A percentile compares a stretch with the other conserved stretches of the same genome.
These are phyloP conservation scores for Akanthomyces dipterigenus DNA, from an alignment of 2,329 filamentous ascomycete genomes.

Conservation along the genomic window DNA sequence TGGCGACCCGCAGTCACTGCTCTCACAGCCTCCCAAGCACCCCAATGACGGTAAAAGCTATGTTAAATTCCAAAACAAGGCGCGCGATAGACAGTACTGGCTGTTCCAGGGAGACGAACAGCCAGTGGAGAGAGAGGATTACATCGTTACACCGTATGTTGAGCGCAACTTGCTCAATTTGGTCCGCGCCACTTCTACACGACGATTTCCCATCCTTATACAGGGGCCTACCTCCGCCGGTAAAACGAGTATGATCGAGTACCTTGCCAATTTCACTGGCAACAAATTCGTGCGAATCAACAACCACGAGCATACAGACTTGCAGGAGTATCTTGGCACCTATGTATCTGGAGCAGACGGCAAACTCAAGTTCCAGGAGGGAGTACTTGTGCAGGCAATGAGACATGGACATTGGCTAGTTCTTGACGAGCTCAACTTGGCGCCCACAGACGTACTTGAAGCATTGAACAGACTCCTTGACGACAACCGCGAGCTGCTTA, in stretches of 20 bases:
- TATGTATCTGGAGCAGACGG: slow-evolving; percentile 85
- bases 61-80: slow-evolving; percentile 66
- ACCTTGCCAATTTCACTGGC: slow-evolving; percentile 90
- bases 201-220: slow-evolving; percentile 86
- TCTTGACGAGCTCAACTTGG: slow-evolving; percentile 92
- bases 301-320: slow-evolving; percentile 97
- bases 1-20: slow-evolving; percentile 59
- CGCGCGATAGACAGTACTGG: slow-evolving; percentile 73
- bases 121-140: slow-evolving; percentile 68
- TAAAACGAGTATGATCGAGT: slow-evolving; percentile 99
- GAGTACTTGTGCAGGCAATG: slow-evolving; percentile 85
- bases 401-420: slow-evolving; percentile 96
- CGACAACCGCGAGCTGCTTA: slow-evolving; percentile 90
- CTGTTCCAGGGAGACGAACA: slow-evolving; percentile 66
- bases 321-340: slow-evolving; percentile 95
- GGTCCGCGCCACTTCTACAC: slow-evolving; percentile 85
- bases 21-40: slow-evolving; percentile 70
- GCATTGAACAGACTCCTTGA: slow-evolving; percentile 92
- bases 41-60: slow-evolving; percentile 72
- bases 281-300: slow-evolving; percentile 98
- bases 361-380: slow-evolving; percentile 84
- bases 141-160: slow-evolving; percentile 94
- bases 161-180: slow-evolving; percentile 92
- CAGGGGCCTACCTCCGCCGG: slow-evolving; percentile 96
- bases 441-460: slow-evolving; percentile 93